Evolutionary conservation across 306 rosid species (phyloP).

Genomic region (Cucumis melo): DNA sequence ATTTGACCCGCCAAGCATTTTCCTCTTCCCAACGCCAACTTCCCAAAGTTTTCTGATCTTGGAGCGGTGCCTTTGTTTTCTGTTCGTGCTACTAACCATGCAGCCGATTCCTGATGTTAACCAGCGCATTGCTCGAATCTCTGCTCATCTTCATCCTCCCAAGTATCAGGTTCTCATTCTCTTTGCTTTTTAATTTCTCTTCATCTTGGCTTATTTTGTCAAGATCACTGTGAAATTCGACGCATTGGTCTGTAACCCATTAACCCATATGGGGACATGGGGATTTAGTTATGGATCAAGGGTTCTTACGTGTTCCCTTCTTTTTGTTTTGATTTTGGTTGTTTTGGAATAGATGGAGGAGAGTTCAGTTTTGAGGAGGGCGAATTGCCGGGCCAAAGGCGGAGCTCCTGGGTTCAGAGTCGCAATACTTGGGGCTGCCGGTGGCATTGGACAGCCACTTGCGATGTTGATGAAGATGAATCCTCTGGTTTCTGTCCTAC

Average conservation of each 20-base stretch:
- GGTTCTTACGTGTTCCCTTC: not conserved
- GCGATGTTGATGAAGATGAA: constrained; percentile 86
- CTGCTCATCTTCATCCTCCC: constrained; percentile 46
- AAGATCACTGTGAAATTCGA: not conserved
- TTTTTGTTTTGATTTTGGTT: not conserved
- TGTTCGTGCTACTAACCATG: not conserved
- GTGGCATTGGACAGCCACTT: constrained; percentile 92
- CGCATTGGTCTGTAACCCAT: not conserved
- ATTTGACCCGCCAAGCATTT: not conserved
- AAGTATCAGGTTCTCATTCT: constrained; percentile 29
- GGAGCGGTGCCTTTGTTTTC: not conserved
- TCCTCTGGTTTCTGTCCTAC: constrained; percentile 84
- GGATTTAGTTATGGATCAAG: not conserved
- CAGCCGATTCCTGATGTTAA: constrained; percentile 25
- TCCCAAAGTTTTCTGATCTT: not conserved
- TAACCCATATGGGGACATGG: not conserved
- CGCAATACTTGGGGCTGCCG: constrained; percentile 89
- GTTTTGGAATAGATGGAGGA: constrained; percentile 29
- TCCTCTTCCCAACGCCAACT: not conserved
- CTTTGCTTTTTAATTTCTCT: not conserved
- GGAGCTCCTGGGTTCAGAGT: constrained; percentile 85
- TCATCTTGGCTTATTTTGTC: not conserved
- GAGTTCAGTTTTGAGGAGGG: constrained; percentile 21
- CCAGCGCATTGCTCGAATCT: constrained; percentile 50
- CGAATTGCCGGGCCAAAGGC: constrained; percentile 75